These are phyloP conservation scores for Arachis hypogaea DNA, from an alignment of 306 rosid species.

Conservation along the genomic window DNA sequence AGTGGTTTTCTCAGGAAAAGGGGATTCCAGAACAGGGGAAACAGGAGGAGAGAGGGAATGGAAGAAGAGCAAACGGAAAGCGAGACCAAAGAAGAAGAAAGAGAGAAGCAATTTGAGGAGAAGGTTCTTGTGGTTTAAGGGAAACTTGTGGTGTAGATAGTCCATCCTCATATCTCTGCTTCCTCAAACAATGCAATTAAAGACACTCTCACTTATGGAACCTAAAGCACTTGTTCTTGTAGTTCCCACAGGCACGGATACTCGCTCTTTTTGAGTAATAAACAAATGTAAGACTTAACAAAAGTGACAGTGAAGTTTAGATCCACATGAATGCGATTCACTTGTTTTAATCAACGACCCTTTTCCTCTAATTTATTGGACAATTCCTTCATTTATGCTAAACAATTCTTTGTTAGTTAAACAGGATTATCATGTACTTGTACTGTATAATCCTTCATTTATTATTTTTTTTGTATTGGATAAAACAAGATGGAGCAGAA, in stretches of 20 bases:
- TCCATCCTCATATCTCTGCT: conserved; percentile 57
- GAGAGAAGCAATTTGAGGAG: conserved; percentile 53
- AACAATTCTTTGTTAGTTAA: neutral
- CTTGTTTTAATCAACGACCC: neutral
- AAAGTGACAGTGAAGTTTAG: neutral
- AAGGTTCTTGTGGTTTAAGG: conserved; percentile 50
- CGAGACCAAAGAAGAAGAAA: conserved; percentile 61
- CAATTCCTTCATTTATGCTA: neutral
- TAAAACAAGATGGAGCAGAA: too few relatives aligned
- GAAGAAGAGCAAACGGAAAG: conserved; percentile 61
- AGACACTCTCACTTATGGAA: too few relatives aligned
- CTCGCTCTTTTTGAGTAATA: neutral
- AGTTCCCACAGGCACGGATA: neutral
- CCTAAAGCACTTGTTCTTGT: too few relatives aligned
- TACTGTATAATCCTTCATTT: neutral
- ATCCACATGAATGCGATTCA: neutral
- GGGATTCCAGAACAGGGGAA: conserved; percentile 54
- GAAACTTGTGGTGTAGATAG: conserved; percentile 48
- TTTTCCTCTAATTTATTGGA: neutral
- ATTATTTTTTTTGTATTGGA: neutral
- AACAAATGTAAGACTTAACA: neutral
- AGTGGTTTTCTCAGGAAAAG: conserved; percentile 47
- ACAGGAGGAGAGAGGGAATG: conserved; percentile 51
- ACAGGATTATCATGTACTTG: neutral
- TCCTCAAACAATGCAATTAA: neutral